Evolutionary conservation across 139 green algal genomes (phyloP).

Genomic region (Coccomyxa sp.): DNA sequence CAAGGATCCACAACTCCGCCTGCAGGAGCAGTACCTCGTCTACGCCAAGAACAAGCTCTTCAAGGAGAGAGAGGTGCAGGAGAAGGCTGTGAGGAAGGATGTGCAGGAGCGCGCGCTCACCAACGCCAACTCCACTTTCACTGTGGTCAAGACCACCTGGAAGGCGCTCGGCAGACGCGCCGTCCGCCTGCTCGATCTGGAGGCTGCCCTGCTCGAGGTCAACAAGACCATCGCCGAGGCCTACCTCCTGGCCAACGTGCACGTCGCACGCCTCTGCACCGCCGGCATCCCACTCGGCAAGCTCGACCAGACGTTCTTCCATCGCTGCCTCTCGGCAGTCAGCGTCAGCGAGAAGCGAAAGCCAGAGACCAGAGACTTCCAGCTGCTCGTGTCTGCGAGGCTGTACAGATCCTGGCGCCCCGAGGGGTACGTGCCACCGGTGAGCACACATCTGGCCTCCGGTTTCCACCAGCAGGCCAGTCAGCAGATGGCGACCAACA

Average conservation of each 20-base stretch:
- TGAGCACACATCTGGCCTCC: neutral
- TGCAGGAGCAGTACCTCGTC: neutral
- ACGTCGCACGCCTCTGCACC: neutral
- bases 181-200: neutral
- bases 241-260: neutral
- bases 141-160: neutral
- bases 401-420: too few species aligned
- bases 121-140: too few species aligned
- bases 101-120: neutral
- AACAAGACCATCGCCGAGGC: neutral
- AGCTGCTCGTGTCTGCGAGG: too few species aligned
- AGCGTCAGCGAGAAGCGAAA: neutral
- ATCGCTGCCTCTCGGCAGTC: neutral
- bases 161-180: neutral
- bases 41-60: too few species aligned
- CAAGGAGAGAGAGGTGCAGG: too few species aligned
- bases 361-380: too few species aligned
- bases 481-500: neutral
- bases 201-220: neutral
- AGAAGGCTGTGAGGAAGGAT: neutral
- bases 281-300: neutral
- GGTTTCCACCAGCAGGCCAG: neutral
- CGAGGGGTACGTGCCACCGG: neutral
- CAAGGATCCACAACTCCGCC: neutral
- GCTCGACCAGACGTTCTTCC: neutral